phyloP scores from a whole-genome alignment of 169 alveolate genomes.

The Plasmodium cynomolgi region DNA sequence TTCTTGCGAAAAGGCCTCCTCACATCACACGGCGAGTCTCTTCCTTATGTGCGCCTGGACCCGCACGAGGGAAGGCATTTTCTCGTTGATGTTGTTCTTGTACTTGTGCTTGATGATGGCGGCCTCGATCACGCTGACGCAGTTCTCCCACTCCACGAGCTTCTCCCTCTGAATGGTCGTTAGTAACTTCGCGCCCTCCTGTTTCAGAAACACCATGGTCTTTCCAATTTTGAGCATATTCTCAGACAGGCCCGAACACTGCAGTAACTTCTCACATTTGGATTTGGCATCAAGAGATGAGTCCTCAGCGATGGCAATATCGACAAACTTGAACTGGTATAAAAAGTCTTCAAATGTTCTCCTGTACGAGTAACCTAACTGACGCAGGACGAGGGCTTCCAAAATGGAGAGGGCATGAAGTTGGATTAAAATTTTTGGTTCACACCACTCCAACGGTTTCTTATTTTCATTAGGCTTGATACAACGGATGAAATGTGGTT shows the following conservation, averaged over 20 bases:
- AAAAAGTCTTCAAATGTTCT: constrained; percentile 89
- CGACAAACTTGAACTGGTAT: constrained; percentile 89
- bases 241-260: constrained; percentile 77
- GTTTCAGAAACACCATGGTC: constrained; percentile 92
- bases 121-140: constrained; percentile 90
- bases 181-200: constrained; percentile 89
- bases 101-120: constrained; percentile 78
- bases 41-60: constrained; percentile 91
- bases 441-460: constrained; percentile 91
- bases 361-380: constrained; percentile 92
- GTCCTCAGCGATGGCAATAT: constrained; percentile 84
- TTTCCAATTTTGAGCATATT: constrained; percentile 87
- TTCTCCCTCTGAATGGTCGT: constrained; percentile 90
- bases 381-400: constrained; percentile 92
- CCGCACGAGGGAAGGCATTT: constrained; percentile 84
- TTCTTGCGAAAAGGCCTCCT: neutral
- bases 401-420: constrained; percentile 93
- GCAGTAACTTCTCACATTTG: constrained; percentile 80
- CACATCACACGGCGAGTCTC: constrained; percentile 8
- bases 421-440: constrained; percentile 90
- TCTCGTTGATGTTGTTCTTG: constrained; percentile 75
- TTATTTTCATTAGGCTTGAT: constrained; percentile 92
- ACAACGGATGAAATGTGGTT: constrained; percentile 92
- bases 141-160: constrained; percentile 91
- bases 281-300: constrained; percentile 80